Conservation (phyloP, 2,329 filamentous ascomycete genomes). For the Penicillium sumatraense region DNA sequence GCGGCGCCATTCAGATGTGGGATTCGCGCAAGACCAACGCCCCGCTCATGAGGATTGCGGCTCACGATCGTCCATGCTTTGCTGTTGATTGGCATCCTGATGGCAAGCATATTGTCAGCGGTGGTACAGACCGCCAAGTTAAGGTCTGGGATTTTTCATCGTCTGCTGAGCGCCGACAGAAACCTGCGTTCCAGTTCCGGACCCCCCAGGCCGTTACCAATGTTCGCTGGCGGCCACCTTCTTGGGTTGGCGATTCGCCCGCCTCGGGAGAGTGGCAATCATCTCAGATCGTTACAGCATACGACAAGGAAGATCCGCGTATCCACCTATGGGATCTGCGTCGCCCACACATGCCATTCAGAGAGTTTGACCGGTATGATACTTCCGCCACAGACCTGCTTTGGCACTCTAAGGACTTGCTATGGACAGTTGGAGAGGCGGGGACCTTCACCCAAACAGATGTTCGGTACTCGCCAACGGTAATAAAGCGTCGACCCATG, state of each 20-base stretch:
- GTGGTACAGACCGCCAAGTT: constrained; percentile 65
- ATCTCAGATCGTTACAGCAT: constrained; percentile 66
- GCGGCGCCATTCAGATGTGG: constrained; percentile 67
- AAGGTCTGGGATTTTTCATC: constrained; percentile 68
- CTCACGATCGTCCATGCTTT: constrained; percentile 64
- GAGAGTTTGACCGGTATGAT: constrained; percentile 62
- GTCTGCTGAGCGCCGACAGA: constrained; percentile 60
- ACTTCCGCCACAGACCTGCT: constrained; percentile 63
- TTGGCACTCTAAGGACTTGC: constrained; percentile 66
- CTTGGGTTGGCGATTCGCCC: constrained; percentile 57
- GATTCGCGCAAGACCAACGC: constrained; percentile 62
- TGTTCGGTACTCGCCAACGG: constrained; percentile 62
- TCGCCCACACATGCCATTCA: constrained; percentile 64
- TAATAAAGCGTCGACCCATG: constrained; percentile 61
- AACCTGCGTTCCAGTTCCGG: constrained; percentile 61
- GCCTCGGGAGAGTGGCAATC: constrained; percentile 61
- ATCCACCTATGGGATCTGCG: constrained; percentile 70
- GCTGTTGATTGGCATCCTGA: constrained; percentile 71
- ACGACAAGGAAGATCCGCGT: constrained; percentile 64
- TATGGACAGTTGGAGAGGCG: constrained; percentile 67
- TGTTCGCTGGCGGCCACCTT: constrained; percentile 66
- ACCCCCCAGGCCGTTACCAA: constrained; percentile 66
- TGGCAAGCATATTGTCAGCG: constrained; percentile 66
- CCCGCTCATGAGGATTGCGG: constrained; percentile 64
- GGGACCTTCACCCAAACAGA: constrained; percentile 68